A percentile compares a stretch with the other conserved stretches of the same genome.
phyloP scores from a whole-genome alignment of 345 rosid species.

The Aquilaria malaccensis region DNA sequence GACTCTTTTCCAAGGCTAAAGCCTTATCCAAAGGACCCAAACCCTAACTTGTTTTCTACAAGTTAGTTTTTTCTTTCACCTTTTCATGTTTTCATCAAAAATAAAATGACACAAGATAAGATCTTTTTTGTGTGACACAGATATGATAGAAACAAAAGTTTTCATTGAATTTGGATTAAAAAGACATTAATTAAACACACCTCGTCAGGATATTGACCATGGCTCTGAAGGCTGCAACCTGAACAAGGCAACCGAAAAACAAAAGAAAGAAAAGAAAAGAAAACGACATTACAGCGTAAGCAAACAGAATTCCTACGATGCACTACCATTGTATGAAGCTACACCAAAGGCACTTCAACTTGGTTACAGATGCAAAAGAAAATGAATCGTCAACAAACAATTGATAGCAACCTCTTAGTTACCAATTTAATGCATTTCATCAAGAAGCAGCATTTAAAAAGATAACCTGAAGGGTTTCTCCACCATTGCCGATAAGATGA shows the following conservation, averaged over 20 bases:
- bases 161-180: too few species aligned
- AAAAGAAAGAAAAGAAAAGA: slow-evolving; percentile 10
- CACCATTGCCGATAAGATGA: slow-evolving; percentile 98
- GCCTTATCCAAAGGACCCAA: too few species aligned
- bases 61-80: too few species aligned
- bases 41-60: too few species aligned
- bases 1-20: too few species aligned
- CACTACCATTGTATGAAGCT: slow-evolving; percentile 3
- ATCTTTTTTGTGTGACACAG: too few species aligned
- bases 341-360: slow-evolving; percentile 2
- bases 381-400: background rate
- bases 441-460: slow-evolving; percentile 7
- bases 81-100: too few species aligned
- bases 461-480: slow-evolving; percentile 97
- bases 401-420: background rate
- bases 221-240: slow-evolving; percentile 99
- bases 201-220: slow-evolving; percentile 97
- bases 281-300: slow-evolving; percentile 17
- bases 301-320: background rate
- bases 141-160: too few species aligned
- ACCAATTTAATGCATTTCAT: too few species aligned
- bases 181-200: slow-evolving; percentile 23
- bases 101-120: too few species aligned
- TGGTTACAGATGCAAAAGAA: slow-evolving; percentile 4
- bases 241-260: slow-evolving; percentile 20